These are phyloP conservation scores for Elasticomyces elasticus DNA, from an alignment of 495 filamentous ascomycete species.

Conservation along the genomic window DNA sequence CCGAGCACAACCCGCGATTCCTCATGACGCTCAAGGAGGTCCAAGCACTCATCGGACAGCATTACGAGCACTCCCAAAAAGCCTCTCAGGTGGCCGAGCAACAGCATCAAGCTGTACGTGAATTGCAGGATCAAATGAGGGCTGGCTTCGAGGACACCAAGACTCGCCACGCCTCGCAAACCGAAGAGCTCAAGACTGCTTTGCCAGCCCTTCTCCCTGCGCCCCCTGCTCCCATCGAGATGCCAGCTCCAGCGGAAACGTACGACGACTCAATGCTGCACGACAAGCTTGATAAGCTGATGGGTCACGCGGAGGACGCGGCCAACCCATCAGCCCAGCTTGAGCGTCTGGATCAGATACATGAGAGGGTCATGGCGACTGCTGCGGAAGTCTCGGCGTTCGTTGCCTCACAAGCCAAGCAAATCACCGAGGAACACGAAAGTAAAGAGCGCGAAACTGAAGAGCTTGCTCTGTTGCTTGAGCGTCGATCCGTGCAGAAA, in stretches of 20 bases:
- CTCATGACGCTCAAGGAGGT: constrained; percentile 72
- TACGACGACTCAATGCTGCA: constrained; percentile 67
- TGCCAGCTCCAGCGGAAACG: constrained; percentile 29
- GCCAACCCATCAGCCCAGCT: constrained; percentile 48
- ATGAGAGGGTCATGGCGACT: constrained; percentile 78
- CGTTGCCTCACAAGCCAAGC: constrained; percentile 65
- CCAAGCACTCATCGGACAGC: constrained; percentile 66
- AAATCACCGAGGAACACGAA: constrained; percentile 69
- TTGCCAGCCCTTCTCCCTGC: constrained; percentile 40
- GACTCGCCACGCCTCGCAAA: constrained; percentile 24
- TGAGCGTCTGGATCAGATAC: constrained; percentile 77
- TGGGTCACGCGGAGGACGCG: constrained; percentile 48
- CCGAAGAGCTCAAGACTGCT: constrained; percentile 46
- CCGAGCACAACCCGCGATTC: constrained; percentile 76
- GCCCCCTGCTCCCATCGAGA: constrained; percentile 34
- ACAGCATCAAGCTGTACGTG: constrained; percentile 18
- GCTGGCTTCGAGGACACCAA: constrained; percentile 25
- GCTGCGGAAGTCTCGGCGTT: constrained; percentile 79
- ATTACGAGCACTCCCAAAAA: constrained; percentile 62
- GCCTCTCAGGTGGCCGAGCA: constrained; percentile 24
- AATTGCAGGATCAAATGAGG: constrained; percentile 24
- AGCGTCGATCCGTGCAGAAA: constrained; percentile 66
- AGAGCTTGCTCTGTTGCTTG: constrained; percentile 69
- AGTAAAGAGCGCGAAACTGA: constrained; percentile 71
- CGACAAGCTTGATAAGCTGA: constrained; percentile 75